These are phyloP conservation scores for Lachancea meyersii DNA, from an alignment of 805 yeast genomes.

Conservation along the genomic window DNA sequence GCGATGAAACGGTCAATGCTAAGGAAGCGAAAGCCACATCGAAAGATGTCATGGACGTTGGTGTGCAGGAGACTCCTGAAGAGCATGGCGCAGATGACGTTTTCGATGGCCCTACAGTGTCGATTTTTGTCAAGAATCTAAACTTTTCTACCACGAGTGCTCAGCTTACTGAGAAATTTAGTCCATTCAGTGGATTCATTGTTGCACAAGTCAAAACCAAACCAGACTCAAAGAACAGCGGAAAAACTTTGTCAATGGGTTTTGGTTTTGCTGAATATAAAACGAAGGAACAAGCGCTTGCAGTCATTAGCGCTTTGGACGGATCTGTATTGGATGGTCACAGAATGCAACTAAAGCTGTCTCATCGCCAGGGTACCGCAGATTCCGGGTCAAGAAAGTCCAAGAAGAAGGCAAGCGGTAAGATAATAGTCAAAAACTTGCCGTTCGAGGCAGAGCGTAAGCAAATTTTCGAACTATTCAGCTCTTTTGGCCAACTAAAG, in stretches of 20 bases:
- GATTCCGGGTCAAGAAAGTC: conserved; percentile 22
- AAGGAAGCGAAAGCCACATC: conserved; percentile 31
- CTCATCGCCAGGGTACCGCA: conserved; percentile 59
- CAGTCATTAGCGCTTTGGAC: conserved; percentile 68
- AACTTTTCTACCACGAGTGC: conserved; percentile 70
- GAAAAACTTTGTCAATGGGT: conserved; percentile 83
- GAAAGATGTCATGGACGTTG: conserved; percentile 36
- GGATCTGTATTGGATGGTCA: conserved; percentile 84
- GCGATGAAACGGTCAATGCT: conserved; percentile 26
- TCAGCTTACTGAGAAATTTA: conserved; percentile 56
- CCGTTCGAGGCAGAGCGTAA: conserved; percentile 94
- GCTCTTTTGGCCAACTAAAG: conserved; percentile 89
- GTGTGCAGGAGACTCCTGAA: conserved; percentile 41
- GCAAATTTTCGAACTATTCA: conserved; percentile 87
- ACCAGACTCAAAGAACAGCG: conserved; percentile 72
- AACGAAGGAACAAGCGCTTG: conserved; percentile 68
- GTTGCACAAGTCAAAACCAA: conserved; percentile 79
- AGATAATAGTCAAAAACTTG: conserved; percentile 90
- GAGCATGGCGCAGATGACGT: conserved; percentile 37
- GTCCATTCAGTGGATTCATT: conserved; percentile 69
- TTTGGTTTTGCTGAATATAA: conserved; percentile 93
- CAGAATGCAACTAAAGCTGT: conserved; percentile 78
- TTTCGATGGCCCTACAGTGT: conserved; percentile 69
- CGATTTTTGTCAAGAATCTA: conserved; percentile 86
- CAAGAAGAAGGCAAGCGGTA: conserved; percentile 40